A percentile compares a stretch with the other conserved stretches of the same genome.
These are phyloP conservation scores for Amanita inopinata DNA, from an alignment of 768 basidiomycete species.

Conservation along the genomic window DNA sequence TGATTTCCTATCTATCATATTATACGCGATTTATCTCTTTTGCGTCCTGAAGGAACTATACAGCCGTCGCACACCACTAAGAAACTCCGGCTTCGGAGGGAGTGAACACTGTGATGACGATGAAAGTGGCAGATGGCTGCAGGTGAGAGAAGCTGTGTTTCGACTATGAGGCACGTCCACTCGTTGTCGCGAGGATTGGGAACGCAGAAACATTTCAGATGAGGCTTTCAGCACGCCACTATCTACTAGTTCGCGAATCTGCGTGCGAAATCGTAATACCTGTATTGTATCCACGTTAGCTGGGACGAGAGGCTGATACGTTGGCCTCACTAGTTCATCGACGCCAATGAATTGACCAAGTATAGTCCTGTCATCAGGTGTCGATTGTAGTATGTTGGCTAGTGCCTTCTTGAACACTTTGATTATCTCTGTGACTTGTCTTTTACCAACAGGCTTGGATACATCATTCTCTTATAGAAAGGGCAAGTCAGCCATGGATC, in stretches of 20 bases:
- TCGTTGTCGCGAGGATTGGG: too few relatives aligned
- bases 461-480: conserved; percentile 28
- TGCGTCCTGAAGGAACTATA: too few relatives aligned
- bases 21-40: too few relatives aligned
- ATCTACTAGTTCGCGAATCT: neutral
- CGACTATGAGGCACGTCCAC: too few relatives aligned
- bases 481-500: neutral
- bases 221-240: neutral
- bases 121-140: too few relatives aligned
- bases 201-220: neutral
- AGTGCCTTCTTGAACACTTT: conserved; percentile 26
- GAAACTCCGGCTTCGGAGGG: too few relatives aligned
- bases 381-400: conserved; percentile 15
- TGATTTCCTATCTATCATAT: too few relatives aligned
- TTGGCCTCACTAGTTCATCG: conserved; percentile 7
- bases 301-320: conserved; percentile 1
- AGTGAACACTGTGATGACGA: too few relatives aligned
- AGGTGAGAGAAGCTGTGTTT: too few relatives aligned
- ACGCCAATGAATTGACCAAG: conserved; percentile 20
- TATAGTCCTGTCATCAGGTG: conserved; percentile 12
- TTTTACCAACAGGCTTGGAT: conserved; percentile 23
- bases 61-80: too few relatives aligned
- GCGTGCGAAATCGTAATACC: neutral
- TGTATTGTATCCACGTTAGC: neutral
- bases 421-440: conserved; percentile 18